A percentile compares a stretch with the other conserved stretches of the same genome.
Evolutionary conservation across 768 basidiomycete species (phyloP).

Genomic region (Lactarius hatsudake): DNA sequence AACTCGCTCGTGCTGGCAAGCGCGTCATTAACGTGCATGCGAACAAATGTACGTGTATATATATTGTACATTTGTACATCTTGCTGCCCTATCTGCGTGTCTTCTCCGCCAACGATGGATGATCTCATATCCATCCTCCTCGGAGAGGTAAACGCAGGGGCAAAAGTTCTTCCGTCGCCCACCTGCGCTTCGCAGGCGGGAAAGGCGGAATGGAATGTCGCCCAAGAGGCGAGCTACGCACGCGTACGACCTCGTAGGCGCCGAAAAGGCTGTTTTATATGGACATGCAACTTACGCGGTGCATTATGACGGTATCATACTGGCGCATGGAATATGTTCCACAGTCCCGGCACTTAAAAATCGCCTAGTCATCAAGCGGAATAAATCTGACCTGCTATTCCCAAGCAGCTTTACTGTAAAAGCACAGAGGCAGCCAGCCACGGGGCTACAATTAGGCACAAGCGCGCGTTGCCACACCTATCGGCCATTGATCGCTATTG

Average conservation of each 20-base stretch:
- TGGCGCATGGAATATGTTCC: neutral
- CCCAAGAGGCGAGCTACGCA: neutral
- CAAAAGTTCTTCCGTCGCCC: neutral
- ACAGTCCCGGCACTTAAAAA: neutral
- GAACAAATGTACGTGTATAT: slow-evolving; percentile 19
- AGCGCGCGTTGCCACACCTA: slow-evolving; percentile 11
- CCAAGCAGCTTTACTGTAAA: neutral
- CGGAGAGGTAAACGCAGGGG: slow-evolving; percentile 7
- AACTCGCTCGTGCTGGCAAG: neutral
- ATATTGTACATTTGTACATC: slow-evolving; percentile 14
- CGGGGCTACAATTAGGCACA: slow-evolving; percentile 4
- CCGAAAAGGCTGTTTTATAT: neutral
- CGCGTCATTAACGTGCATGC: neutral
- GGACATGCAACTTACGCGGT: neutral
- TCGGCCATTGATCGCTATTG: slow-evolving; percentile 9
- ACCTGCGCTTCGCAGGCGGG: neutral
- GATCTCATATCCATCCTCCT: slow-evolving; percentile 10
- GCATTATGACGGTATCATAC: slow-evolving; percentile 20
- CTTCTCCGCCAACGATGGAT: neutral
- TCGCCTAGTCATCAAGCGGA: neutral
- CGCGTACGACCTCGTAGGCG: neutral
- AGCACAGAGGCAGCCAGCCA: neutral
- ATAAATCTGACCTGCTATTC: neutral
- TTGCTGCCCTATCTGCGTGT: neutral
- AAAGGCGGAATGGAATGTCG: neutral